Base-by-base conservation (phyloP, 176 grass and related monocot species). In the Oryza nivara region DNA sequence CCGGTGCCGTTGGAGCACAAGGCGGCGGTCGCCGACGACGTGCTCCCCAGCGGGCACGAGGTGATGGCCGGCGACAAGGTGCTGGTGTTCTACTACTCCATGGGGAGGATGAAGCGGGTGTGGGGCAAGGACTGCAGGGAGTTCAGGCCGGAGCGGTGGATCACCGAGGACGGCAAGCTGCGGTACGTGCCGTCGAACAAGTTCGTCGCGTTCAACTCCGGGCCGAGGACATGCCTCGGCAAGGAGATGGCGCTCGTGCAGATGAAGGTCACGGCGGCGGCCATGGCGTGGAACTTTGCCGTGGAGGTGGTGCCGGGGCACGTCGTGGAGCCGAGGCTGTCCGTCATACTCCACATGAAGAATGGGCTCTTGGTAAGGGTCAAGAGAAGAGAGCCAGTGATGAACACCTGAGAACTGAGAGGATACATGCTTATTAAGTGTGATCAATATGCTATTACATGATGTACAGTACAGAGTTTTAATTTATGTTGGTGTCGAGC, bases 271-370 rank as follows among this genome's bases (percentile, higher is more conserved):
- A 38, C 16, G 17, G 74, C 70, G 46, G 85, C 81, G 4, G 89
- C 85, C 60, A 65, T 88, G 41, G 41, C 74, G 3, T 91, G 82
- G 58, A 91, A 91, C 73, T 91, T 91, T 67, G 51, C 65, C 43
- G 66, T 88, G 36, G 85, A 91, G 64, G 65, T 85, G 7, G 76
- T 88, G 48, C 85, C 86, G 4, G 89, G 80, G 0, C 85, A 88
- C 40, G 85, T 84, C 34, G 84, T 84, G 25, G 81, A 91, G 44
- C 89, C 75, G 0, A 91, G 70, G 76, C 45, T 91, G 3, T 84
- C 85, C 67, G 9, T 72, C 63, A 30, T 88, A 40, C 68, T 88
- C 15, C 89, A 85, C 68, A 91, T 88, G 89, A 88, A 91, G 66
- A 68, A 91, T 38, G 89, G 89, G 1, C 89, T 88, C 41, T 28